Evolutionary conservation across 352 stramenopile species (phyloP), one percentile per base, ranked within the genome.

Genomic region (Pythium utonaiense): DNA sequence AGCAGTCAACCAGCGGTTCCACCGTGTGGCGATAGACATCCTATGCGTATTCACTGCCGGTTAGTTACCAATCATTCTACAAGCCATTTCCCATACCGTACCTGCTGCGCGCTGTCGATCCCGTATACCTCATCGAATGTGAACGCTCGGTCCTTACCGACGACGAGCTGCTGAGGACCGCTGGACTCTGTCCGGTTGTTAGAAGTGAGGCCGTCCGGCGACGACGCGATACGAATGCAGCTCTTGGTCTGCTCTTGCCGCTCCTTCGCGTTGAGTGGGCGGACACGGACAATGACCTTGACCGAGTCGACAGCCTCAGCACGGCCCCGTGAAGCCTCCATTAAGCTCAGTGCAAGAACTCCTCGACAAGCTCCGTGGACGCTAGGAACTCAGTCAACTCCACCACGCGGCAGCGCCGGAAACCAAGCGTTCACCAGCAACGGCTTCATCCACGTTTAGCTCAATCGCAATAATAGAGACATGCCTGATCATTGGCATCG

Each of bases 71-170:
- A 5, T 5, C 28, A 33, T 33, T 9, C 28, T 10, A 9, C 28
- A 9, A 33, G n/a, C 28, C 28, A 33, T 10, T 10, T 9, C 28
- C 5, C 28, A 47, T 10, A 21, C 41, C 67, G 25, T 62, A 88
- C 83, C 65, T 71, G 57, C 64, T 97, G 90, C 6, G 68, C 73
- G 47, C 78, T 91, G 10, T 75, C 74, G 21, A 88, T 64, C 0
- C 87, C 86, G 38, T 96, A 87, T 14, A 96, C 83, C 17, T 88
- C 81, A 62, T 97, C 90, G 44, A 96, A 97, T 27, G 90, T 96
- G 66, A 96, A 97, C 40, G 78, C 74, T 17, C 80, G 80, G 57
- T 96, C 86, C 58, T 84, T 89, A 34, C 86, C 85, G n/a, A 91
- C 84, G 22, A 91, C 70, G 13, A 96, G 64, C 45, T 93, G 80